Conservation (phyloP, 495 filamentous ascomycete genomes). For the Neurospora africana region DNA sequence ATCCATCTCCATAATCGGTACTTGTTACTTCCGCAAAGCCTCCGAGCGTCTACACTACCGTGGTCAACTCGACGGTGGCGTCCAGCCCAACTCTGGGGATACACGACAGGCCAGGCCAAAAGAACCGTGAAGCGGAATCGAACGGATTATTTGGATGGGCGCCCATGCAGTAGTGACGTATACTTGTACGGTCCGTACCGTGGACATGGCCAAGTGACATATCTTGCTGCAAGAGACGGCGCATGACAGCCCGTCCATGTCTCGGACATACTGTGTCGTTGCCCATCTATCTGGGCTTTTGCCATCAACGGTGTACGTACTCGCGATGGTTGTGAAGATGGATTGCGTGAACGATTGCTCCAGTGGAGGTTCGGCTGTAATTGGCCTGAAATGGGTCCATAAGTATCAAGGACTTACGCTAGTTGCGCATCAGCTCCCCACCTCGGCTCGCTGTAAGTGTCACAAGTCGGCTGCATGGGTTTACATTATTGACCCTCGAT, state of each 20-base stretch:
- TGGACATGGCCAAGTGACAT: not conserved
- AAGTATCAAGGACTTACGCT: not conserved
- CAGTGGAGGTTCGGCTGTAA: not conserved
- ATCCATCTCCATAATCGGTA: not conserved
- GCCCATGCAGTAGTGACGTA: not conserved
- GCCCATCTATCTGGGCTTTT: not conserved
- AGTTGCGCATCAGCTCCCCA: not conserved
- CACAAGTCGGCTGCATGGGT: not conserved
- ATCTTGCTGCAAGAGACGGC: not conserved
- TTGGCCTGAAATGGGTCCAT: not conserved
- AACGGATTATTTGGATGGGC: not conserved
- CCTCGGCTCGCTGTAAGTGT: not conserved
- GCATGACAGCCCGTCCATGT: not conserved
- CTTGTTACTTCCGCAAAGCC: not conserved
- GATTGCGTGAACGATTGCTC: no score
- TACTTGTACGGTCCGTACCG: not conserved
- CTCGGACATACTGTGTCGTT: not conserved
- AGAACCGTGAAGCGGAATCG: not conserved
- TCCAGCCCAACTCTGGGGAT: not conserved
- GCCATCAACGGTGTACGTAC: not conserved
- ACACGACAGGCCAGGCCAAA: not conserved
- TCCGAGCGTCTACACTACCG: not conserved
- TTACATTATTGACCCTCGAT: not conserved
- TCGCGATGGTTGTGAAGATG: no score
- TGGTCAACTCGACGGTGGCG: not conserved